phyloP scores from a whole-genome alignment of 2,329 filamentous ascomycete genomes.

The Fusarium floridanum region DNA sequence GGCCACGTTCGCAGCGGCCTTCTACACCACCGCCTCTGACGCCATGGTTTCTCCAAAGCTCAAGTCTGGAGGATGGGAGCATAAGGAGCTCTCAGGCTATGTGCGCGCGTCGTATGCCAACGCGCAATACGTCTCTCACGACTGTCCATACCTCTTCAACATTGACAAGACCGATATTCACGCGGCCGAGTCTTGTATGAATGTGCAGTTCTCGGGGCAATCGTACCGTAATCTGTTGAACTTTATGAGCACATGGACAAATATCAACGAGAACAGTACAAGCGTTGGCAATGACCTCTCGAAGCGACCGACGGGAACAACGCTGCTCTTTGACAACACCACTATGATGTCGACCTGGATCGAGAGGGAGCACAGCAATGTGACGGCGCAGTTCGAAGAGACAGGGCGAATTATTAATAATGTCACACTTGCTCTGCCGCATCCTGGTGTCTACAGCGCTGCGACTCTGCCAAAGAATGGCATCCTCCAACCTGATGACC shows the following conservation, averaged over 20 bases:
- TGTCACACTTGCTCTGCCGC: slow-evolving; percentile 82
- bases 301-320: slow-evolving; percentile 70
- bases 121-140: slow-evolving; percentile 62
- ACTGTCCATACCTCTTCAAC: slow-evolving; percentile 73
- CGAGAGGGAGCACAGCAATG: slow-evolving; percentile 65
- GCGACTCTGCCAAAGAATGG: slow-evolving; percentile 71
- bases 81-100: slow-evolving; percentile 63
- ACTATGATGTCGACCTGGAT: slow-evolving; percentile 80
- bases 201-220: slow-evolving; percentile 77
- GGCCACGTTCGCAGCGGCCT: slow-evolving; percentile 74
- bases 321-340: slow-evolving; percentile 78
- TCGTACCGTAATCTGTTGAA: slow-evolving; percentile 77
- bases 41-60: slow-evolving; percentile 81
- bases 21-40: slow-evolving; percentile 83
- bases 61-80: slow-evolving; percentile 67
- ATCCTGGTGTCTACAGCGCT: slow-evolving; percentile 75
- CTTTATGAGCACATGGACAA: slow-evolving; percentile 70
- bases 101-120: slow-evolving; percentile 76
- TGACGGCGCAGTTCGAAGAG: slow-evolving; percentile 62
- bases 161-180: slow-evolving; percentile 53
- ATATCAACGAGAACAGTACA: slow-evolving; percentile 59
- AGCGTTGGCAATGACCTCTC: slow-evolving; percentile 55
- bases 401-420: slow-evolving; percentile 77
- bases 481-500: slow-evolving; percentile 77
- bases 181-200: slow-evolving; percentile 70